Evolutionary conservation across 495 filamentous ascomycete genomes (phyloP).

Genomic region (Elaphomyces granulatus): DNA sequence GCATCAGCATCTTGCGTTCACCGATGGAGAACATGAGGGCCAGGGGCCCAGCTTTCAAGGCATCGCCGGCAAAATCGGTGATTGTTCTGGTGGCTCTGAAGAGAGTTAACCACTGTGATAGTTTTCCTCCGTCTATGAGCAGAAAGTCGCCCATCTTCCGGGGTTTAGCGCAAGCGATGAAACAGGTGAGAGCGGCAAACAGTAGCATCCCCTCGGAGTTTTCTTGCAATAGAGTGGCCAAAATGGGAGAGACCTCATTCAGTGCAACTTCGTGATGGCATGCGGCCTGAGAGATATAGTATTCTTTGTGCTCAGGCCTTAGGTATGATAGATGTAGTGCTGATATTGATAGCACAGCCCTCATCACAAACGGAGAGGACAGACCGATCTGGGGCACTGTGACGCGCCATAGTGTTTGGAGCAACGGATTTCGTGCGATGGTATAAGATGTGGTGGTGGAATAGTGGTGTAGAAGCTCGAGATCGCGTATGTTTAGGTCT

Average conservation of each 20-base stretch:
- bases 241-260: conserved; percentile 11
- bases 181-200: conserved; percentile 21
- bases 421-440: conserved; percentile 15
- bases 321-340: conserved; percentile 23
- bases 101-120: conserved; percentile 27
- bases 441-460: conserved; percentile 24
- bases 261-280: conserved; percentile 23
- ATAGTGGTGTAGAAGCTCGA: conserved; percentile 27
- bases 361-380: conserved; percentile 18
- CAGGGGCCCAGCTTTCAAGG: conserved; percentile 10
- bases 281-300: conserved; percentile 15
- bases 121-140: conserved; percentile 21
- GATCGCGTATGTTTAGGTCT: conserved; percentile 43
- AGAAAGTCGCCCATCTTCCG: conserved; percentile 15
- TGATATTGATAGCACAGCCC: conserved; percentile 21
- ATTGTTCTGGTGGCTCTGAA: conserved; percentile 26
- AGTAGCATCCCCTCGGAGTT: conserved; percentile 24
- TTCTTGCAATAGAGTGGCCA: conserved; percentile 13
- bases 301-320: conserved; percentile 8
- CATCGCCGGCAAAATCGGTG: conserved; percentile 13
- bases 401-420: conserved; percentile 21
- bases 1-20: not conserved
- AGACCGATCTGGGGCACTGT: conserved; percentile 20
- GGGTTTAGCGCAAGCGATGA: conserved; percentile 12
- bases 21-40: conserved; percentile 13